phyloP scores from a whole-genome alignment of 108 stramenopile genomes.

The Cylindrotheca closterium region DNA sequence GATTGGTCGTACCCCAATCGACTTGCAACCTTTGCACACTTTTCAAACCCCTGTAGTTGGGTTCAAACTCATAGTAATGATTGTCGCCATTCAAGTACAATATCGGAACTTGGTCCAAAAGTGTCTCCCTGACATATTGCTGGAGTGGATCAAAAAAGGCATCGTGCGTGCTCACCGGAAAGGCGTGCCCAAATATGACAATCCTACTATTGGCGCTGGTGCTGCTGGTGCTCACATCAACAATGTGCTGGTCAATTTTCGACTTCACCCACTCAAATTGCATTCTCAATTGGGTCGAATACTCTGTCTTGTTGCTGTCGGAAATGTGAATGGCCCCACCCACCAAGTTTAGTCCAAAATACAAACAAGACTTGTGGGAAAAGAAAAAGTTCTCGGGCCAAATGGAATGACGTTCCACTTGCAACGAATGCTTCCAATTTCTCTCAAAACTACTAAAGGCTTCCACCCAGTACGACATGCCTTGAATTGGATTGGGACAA shows the following conservation, averaged over 20 bases:
- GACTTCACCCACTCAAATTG: conserved; percentile 27
- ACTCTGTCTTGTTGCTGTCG: conserved; percentile 11
- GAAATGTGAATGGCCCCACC: conserved; percentile 18
- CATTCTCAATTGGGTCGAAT: conserved; percentile 11
- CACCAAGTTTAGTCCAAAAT: conserved; percentile 38
- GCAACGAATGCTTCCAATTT: conserved; percentile 30
- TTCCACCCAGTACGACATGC: conserved; percentile 19
- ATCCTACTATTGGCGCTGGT: conserved; percentile 7
- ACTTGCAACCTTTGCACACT: conserved; percentile 28
- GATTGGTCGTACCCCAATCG: conserved; percentile 30
- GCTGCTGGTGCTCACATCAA: no score
- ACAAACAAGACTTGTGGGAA: conserved; percentile 31
- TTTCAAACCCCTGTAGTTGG: conserved; percentile 7
- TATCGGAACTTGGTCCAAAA: conserved; percentile 24
- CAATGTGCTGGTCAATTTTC: conserved; percentile 5
- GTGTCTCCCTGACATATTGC: conserved; percentile 10
- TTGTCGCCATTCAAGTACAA: conserved; percentile 39
- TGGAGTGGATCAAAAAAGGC: conserved; percentile 28
- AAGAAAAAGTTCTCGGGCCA: conserved; percentile 34
- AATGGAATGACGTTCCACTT: conserved; percentile 10
- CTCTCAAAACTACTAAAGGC: conserved; percentile 24
- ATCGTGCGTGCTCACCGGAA: conserved; percentile 15
- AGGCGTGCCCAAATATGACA: conserved; percentile 38
- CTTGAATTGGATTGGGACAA: conserved; percentile 31
- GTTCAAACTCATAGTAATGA: conserved; percentile 25